Evolutionary conservation across 352 stramenopile species (phyloP).

Genomic region (Phytophthora hibernalis): DNA sequence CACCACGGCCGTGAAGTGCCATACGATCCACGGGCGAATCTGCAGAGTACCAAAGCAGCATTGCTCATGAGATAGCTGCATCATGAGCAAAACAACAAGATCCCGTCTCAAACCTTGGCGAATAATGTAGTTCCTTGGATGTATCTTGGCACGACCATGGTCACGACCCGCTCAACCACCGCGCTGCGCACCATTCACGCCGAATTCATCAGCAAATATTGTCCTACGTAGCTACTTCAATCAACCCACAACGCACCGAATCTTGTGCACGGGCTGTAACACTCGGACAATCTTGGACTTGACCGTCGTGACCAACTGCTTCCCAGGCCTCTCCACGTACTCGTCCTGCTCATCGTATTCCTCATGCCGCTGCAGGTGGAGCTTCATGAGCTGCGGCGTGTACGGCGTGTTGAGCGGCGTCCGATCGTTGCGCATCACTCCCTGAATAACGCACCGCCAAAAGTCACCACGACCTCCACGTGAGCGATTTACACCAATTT

Average conservation of each 20-base stretch:
- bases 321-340: conserved; percentile 31
- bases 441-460: conserved; percentile 28
- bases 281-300: conserved; percentile 51
- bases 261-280: conserved; percentile 52
- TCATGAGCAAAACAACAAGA: neutral
- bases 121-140: conserved; percentile 55
- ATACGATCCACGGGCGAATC: conserved; percentile 66
- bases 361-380: conserved; percentile 73
- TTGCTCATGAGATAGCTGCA: conserved; percentile 7
- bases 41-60: conserved; percentile 22
- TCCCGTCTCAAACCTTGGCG: conserved; percentile 33
- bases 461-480: neutral
- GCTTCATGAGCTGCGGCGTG: conserved; percentile 86
- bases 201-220: conserved; percentile 26
- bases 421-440: conserved; percentile 70
- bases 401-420: conserved; percentile 87
- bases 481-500: too few relatives aligned
- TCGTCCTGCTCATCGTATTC: conserved; percentile 54
- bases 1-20: conserved; percentile 70
- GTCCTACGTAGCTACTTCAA: conserved; percentile 9
- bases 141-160: conserved; percentile 44
- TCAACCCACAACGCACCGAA: conserved; percentile 43
- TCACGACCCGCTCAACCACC: conserved; percentile 41
- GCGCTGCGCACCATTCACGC: conserved; percentile 29
- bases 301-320: conserved; percentile 50